phyloP scores from a whole-genome alignment of 208 protist species.

The Leishmania amazonensis region DNA sequence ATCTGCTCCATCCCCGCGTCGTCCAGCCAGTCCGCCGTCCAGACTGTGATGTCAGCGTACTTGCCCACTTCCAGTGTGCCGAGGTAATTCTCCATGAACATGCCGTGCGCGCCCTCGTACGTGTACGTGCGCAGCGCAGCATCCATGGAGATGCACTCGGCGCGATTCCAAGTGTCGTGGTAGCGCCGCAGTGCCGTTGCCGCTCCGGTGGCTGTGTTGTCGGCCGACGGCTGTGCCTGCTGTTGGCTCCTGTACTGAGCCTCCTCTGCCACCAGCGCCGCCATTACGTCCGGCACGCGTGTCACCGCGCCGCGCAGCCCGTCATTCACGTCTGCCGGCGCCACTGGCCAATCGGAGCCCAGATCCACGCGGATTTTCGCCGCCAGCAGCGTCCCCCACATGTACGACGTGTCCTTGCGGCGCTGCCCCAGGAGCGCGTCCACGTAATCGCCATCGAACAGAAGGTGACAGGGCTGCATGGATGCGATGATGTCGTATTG shows the following conservation, averaged over 20 bases:
- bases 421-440: conserved; percentile 42
- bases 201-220: conserved; percentile 2
- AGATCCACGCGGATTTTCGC: conserved; percentile 40
- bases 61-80: conserved; percentile 65
- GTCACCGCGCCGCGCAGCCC: conserved; percentile 60
- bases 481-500: conserved; percentile 60
- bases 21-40: conserved; percentile 53
- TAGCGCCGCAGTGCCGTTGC: conserved; percentile 27
- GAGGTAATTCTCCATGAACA: conserved; percentile 58
- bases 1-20: conserved; percentile 23
- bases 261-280: conserved; percentile 40
- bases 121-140: conserved; percentile 60
- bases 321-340: conserved; percentile 46
- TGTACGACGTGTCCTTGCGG: conserved; percentile 49
- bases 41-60: conserved; percentile 64
- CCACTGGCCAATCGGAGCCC: conserved; percentile 75
- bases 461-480: conserved; percentile 72
- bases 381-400: conserved; percentile 50
- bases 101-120: conserved; percentile 51
- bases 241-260: conserved; percentile 7
- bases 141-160: conserved; percentile 61
- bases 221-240: not conserved
- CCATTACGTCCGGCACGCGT: conserved; percentile 62
- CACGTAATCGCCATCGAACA: conserved; percentile 62
- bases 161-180: conserved; percentile 50